A percentile compares a stretch with the other conserved stretches of the same genome.
Evolutionary conservation across 164 flowering plant genomes (phyloP).

Genomic region (Chimonanthus praecox): DNA sequence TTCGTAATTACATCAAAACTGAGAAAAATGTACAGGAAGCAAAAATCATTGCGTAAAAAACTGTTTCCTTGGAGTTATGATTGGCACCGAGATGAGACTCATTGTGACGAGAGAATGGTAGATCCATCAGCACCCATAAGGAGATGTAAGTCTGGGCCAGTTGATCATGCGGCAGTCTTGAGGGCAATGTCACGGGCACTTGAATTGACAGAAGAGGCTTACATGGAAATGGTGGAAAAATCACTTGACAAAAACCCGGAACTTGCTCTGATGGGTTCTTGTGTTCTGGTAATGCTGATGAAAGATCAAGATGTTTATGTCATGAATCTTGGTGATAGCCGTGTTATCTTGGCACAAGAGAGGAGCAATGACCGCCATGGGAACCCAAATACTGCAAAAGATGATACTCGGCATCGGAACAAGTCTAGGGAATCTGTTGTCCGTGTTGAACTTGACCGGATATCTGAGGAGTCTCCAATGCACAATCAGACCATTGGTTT

Average conservation of each 20-base stretch:
- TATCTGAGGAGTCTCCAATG: conserved; percentile 58
- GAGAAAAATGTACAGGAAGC: conserved; percentile 46
- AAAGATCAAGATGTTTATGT: conserved; percentile 70
- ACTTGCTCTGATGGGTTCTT: conserved; percentile 69
- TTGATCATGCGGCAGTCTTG: conserved; percentile 53
- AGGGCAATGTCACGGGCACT: conserved; percentile 56
- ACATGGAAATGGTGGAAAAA: conserved; percentile 56
- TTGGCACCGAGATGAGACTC: conserved; percentile 54
- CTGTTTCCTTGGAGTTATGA: conserved; percentile 68
- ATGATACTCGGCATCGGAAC: conserved; percentile 38
- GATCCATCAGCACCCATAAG: conserved; percentile 35
- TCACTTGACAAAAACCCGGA: conserved; percentile 49
- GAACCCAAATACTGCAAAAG: conserved; percentile 31
- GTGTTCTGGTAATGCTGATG: conserved; percentile 68
- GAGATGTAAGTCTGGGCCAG: conserved; percentile 44
- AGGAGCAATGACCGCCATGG: conserved; percentile 36
- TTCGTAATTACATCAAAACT: conserved; percentile 40
- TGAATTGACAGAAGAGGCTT: conserved; percentile 49
- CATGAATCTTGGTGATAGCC: conserved; percentile 72
- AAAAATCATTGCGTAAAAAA: conserved; percentile 55
- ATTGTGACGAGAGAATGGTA: conserved; percentile 24
- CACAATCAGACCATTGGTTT: conserved; percentile 35
- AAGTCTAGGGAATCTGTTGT: conserved; percentile 54
- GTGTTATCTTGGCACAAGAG: conserved; percentile 58
- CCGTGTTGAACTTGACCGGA: conserved; percentile 56